These are phyloP conservation scores for Paramecium biaurelia DNA, from an alignment of 73 alveolate genomes.

Conservation along the genomic window DNA sequence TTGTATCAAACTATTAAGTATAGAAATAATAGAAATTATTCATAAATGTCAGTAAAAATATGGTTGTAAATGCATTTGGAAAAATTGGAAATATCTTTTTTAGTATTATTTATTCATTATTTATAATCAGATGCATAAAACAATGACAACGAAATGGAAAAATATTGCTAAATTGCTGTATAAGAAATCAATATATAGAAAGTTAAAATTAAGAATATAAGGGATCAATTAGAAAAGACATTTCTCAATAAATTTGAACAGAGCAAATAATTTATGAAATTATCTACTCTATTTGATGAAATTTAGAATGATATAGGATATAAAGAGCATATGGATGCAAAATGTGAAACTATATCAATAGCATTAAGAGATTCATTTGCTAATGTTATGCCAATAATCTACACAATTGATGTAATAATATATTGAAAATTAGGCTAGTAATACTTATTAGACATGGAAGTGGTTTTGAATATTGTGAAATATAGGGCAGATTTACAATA, in stretches of 20 bases:
- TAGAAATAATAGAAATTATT: not conserved
- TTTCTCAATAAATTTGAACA: not conserved
- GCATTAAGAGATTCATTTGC: not conserved
- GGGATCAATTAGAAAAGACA: not conserved
- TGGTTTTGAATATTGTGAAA: not conserved
- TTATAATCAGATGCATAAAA: not conserved
- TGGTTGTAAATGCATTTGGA: not conserved
- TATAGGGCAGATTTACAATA: not conserved
- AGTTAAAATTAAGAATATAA: not conserved
- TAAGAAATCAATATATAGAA: not conserved
- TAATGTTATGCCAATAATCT: not conserved
- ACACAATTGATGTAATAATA: constrained; percentile 21
- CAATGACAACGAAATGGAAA: constrained; percentile 21
- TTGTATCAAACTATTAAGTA: not conserved
- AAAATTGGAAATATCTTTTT: constrained; percentile 7
- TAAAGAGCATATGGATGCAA: not conserved
- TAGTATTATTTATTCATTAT: not conserved
- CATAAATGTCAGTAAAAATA: constrained; percentile 12
- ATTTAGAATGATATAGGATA: not conserved
- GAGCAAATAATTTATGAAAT: not conserved
- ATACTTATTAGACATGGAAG: constrained; percentile 46
- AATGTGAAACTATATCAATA: not conserved
- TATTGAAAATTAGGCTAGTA: constrained; percentile 17
- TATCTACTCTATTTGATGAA: not conserved
- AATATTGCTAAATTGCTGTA: not conserved